Evolutionary conservation across 1,139 yeast species (phyloP).

Genomic region (Lodderomyces elongisporus): DNA sequence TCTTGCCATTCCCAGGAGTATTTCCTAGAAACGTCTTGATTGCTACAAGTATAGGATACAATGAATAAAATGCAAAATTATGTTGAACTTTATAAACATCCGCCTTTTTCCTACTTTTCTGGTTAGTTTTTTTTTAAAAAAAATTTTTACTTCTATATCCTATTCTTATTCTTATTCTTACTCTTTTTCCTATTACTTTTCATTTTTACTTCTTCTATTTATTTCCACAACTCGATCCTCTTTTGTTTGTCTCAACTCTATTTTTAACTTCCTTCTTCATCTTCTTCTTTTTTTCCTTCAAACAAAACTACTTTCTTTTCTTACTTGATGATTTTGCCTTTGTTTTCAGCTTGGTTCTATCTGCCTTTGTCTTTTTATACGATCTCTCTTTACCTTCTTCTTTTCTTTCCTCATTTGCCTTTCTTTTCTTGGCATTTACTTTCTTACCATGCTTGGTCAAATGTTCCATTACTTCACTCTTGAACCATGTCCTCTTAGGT

Average conservation of each 20-base stretch:
- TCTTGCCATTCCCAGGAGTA: conserved; percentile 84
- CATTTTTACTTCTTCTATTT: too few species aligned
- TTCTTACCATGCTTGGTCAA: conserved; percentile 42
- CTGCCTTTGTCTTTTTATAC: conserved; percentile 68
- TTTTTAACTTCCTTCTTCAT: not conserved
- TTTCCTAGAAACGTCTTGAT: conserved; percentile 50
- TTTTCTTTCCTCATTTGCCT: conserved; percentile 41
- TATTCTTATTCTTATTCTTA: too few species aligned
- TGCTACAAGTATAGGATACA: conserved; percentile 29
- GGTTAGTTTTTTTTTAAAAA: too few species aligned
- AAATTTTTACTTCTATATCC: too few species aligned
- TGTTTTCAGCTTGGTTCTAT: conserved; percentile 33
- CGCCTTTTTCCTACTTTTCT: too few species aligned
- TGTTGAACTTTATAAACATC: too few species aligned
- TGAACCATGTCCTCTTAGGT: conserved; percentile 96
- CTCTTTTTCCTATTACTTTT: too few species aligned
- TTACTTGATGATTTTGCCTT: conserved; percentile 8
- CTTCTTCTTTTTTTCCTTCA: not conserved
- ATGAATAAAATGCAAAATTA: conserved; percentile 20
- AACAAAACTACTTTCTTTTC: not conserved
- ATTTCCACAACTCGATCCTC: too few species aligned
- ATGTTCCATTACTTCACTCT: conserved; percentile 42
- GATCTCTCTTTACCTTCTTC: conserved; percentile 44
- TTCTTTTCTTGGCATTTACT: conserved; percentile 56
- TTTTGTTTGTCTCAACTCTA: not conserved